Conservation (phyloP, 345 rosid genomes). For the Populus deltoides region DNA sequence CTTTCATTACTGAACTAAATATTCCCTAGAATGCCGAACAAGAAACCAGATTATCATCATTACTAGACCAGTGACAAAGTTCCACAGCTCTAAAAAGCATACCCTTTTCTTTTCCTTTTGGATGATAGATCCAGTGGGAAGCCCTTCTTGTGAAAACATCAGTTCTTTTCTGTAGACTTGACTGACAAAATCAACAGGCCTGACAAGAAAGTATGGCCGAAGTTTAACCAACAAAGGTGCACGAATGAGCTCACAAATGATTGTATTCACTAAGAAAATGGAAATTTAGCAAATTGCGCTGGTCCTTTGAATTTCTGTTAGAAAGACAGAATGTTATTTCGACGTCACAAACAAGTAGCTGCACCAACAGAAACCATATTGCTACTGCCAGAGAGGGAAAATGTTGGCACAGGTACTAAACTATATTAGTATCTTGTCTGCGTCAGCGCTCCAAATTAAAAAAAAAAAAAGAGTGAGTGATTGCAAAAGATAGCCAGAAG, state of each 20-base stretch:
- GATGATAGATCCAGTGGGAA: conserved; percentile 22
- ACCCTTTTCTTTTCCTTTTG: conserved; percentile 85
- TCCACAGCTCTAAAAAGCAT: neutral
- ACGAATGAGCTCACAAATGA: neutral
- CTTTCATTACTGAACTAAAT: conserved; percentile 71
- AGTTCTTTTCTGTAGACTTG: conserved; percentile 55
- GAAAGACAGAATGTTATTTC: neutral
- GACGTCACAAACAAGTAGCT: neutral
- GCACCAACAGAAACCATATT: neutral
- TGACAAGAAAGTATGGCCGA: conserved; percentile 16
- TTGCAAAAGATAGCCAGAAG: too few species aligned
- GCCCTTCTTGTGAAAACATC: conserved; percentile 37
- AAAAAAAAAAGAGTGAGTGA: too few species aligned
- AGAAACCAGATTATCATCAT: neutral
- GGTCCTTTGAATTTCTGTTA: neutral
- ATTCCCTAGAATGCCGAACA: conserved; percentile 50
- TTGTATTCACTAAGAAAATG: neutral
- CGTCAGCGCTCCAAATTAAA: neutral
- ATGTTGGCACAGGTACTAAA: too few species aligned
- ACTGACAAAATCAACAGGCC: conserved; percentile 54
- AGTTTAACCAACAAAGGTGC: neutral
- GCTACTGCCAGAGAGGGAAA: neutral
- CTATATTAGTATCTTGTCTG: neutral
- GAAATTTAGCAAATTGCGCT: neutral
- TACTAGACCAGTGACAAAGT: neutral